Evolutionary conservation across 2,329 filamentous ascomycete species (phyloP).

Genomic region (Arthrobotrys sinensis): DNA sequence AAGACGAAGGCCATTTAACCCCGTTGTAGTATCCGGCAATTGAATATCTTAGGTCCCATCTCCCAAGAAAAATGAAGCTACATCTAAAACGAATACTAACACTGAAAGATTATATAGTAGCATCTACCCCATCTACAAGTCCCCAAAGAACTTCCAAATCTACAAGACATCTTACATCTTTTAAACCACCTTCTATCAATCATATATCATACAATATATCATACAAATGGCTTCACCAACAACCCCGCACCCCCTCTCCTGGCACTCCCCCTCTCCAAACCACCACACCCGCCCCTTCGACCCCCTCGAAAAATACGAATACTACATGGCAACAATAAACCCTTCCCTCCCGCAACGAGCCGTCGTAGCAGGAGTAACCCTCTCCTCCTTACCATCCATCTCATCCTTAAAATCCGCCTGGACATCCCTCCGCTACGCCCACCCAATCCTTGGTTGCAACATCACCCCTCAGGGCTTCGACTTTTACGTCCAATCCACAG

Average conservation of each 20-base stretch:
- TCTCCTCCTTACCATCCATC: background rate
- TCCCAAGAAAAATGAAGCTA: no score
- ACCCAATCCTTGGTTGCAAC: slow-evolving; percentile 21
- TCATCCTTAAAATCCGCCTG: slow-evolving; percentile 18
- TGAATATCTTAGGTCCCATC: no score
- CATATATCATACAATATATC: background rate
- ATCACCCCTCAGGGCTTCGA: slow-evolving; percentile 1
- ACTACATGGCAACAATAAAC: slow-evolving; percentile 12
- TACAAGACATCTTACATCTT: no score
- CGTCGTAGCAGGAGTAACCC: slow-evolving; percentile 3
- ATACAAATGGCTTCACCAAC: background rate
- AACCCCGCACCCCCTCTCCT: background rate
- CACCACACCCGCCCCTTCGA: slow-evolving; percentile 8
- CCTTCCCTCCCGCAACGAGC: background rate
- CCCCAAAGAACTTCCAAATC: background rate
- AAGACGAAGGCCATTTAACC: no score
- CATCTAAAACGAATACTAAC: no score
- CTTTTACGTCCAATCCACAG: background rate
- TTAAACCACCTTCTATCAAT: background rate
- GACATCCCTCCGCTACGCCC: slow-evolving; percentile 5
- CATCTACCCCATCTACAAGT: no score
- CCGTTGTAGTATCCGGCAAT: no score
- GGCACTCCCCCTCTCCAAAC: background rate
- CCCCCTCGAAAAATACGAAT: slow-evolving; percentile 16
- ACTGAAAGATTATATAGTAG: no score